A percentile compares a stretch with the other conserved stretches of the same genome.
Conservation (phyloP, 345 rosid species). For the Mangifera indica region DNA sequence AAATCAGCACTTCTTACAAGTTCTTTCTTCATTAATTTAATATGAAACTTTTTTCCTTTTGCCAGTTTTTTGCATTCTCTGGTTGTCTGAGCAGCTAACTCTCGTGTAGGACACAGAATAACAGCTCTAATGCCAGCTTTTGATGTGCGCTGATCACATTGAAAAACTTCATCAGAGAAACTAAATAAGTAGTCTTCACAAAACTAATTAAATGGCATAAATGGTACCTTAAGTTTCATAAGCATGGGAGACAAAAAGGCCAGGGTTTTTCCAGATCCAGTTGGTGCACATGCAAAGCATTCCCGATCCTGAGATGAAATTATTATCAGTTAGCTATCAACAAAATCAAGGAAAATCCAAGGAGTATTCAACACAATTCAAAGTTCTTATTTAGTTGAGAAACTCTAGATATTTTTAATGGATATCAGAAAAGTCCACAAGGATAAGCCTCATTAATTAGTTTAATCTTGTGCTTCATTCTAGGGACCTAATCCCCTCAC, state of each 20-base stretch:
- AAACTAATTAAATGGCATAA: constrained; percentile 2
- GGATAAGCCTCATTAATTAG: no score
- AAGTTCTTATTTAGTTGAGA: background rate
- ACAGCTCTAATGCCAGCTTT: constrained; percentile 77
- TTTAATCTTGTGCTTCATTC: no score
- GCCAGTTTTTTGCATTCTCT: constrained; percentile 91
- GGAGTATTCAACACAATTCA: background rate
- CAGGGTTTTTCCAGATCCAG: constrained; percentile 95
- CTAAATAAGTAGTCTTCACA: constrained; percentile 12
- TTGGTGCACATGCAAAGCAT: constrained; percentile 96
- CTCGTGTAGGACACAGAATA: constrained; percentile 87
- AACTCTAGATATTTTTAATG: background rate
- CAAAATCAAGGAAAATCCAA: background rate
- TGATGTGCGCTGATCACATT: constrained; percentile 45
- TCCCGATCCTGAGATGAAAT: constrained; percentile 64
- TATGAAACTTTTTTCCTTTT: constrained; percentile 63
- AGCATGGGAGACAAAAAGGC: constrained; percentile 93
- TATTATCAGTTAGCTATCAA: constrained; percentile 13
- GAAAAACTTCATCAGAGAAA: constrained; percentile 19
- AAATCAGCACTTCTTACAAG: constrained; percentile 59
- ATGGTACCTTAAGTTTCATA: constrained; percentile 79
- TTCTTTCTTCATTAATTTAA: constrained; percentile 76
- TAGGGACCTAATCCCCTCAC: no score
- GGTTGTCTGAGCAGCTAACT: constrained; percentile 83
- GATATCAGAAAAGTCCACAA: no score